Percentiles rank a stretch among this genome's conserved stretches.
phyloP scores from a whole-genome alignment of 2,329 filamentous ascomycete species.

The Colletotrichum phormii region DNA sequence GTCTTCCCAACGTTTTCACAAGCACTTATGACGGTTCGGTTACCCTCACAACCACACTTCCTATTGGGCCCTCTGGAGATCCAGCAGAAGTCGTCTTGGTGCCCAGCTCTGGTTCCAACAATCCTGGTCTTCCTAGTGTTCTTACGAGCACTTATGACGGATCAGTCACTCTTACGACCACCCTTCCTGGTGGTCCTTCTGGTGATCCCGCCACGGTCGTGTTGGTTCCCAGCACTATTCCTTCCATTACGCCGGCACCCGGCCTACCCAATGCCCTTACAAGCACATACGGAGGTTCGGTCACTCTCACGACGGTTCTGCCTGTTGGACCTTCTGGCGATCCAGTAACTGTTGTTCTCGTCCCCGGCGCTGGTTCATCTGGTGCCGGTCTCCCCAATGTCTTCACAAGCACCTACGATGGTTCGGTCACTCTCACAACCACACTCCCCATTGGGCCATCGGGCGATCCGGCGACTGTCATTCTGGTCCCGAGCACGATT shows the following conservation, averaged over 20 bases:
- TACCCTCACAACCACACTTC: neutral
- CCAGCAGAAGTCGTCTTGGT: neutral
- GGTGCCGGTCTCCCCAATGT: neutral
- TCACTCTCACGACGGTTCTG: neutral
- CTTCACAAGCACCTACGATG: slow-evolving; percentile 10
- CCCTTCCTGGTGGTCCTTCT: neutral
- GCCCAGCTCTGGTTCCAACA: neutral
- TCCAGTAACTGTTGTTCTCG: neutral
- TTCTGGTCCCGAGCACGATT: neutral
- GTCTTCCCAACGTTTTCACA: neutral
- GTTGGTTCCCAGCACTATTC: neutral
- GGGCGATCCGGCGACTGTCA: neutral
- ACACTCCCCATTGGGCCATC: neutral
- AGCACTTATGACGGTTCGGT: neutral
- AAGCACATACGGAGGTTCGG: neutral
- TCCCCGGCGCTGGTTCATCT: neutral
- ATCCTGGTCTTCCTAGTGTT: neutral
- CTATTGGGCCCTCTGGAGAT: neutral
- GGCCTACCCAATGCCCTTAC: neutral
- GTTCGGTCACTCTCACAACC: neutral
- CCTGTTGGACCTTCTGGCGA: neutral
- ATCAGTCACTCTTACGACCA: neutral
- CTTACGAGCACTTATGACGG: slow-evolving; percentile 17
- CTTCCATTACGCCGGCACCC: neutral
- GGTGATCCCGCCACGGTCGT: neutral